A percentile compares a stretch with the other conserved stretches of the same genome.
Conservation (phyloP, 192 early-diverging fungal genomes). For the Umbelopsis ramanniana region DNA sequence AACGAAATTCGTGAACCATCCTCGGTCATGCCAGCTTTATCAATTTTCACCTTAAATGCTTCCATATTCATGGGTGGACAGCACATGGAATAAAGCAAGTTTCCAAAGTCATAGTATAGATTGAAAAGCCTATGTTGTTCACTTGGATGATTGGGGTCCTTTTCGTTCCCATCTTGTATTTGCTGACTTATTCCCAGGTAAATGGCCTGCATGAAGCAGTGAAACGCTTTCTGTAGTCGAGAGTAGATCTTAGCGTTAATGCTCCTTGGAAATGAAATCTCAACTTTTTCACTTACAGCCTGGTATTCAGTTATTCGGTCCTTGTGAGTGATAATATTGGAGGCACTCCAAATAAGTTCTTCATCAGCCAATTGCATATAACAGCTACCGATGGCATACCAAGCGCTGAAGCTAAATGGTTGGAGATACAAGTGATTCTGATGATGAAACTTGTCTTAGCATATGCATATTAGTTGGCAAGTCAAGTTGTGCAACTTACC, state of each 20-base stretch:
- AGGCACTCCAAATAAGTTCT: constrained; percentile 63
- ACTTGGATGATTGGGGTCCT: not conserved
- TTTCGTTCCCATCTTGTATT: constrained; percentile 10
- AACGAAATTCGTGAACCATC: constrained; percentile 24
- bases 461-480: not conserved
- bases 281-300: constrained; percentile 39
- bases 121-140: constrained; percentile 31
- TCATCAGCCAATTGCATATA: constrained; percentile 68
- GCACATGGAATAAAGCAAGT: constrained; percentile 52
- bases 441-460: not conserved
- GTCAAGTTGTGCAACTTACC: constrained; percentile 27
- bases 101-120: constrained; percentile 58
- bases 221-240: constrained; percentile 58
- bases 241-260: not conserved
- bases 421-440: constrained; percentile 57
- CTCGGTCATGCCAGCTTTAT: constrained; percentile 26
- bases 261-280: not conserved
- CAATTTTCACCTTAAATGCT: constrained; percentile 40
- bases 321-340: constrained; percentile 55
- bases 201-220: constrained; percentile 58
- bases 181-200: constrained; percentile 1
- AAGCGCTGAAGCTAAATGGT: constrained; percentile 60
- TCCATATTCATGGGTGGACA: constrained; percentile 56
- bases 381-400: constrained; percentile 65
- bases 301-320: constrained; percentile 62